These are phyloP conservation scores for Drosera capensis DNA, from an alignment of 148 eudicot species.

Conservation along the genomic window DNA sequence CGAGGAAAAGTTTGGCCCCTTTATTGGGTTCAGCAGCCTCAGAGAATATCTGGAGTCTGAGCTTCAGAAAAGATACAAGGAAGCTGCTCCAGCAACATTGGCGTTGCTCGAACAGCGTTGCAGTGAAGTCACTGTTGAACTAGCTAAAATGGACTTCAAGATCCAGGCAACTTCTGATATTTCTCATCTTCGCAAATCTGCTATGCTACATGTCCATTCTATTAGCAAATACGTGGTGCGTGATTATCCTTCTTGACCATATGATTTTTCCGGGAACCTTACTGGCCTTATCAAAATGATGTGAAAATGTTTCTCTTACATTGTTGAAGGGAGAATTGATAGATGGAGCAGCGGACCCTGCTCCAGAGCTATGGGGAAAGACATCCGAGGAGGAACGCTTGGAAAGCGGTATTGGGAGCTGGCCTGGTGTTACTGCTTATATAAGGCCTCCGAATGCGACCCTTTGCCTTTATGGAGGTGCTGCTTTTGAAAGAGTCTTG, in stretches of 20 bases:
- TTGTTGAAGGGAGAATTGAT: slow-evolving; percentile 61
- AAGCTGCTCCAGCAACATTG: slow-evolving; percentile 92
- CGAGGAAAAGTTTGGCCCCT: slow-evolving; percentile 74
- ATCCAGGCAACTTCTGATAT: slow-evolving; percentile 88
- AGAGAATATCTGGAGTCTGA: slow-evolving; percentile 80
- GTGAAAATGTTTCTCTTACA: slow-evolving; percentile 3
- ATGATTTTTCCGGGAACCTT: neutral
- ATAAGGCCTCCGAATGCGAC: slow-evolving; percentile 77
- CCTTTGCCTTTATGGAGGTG: slow-evolving; percentile 90
- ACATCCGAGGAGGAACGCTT: slow-evolving; percentile 77
- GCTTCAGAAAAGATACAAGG: slow-evolving; percentile 89
- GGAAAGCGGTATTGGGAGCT: slow-evolving; percentile 85
- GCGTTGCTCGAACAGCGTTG: slow-evolving; percentile 93
- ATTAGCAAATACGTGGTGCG: slow-evolving; percentile 75
- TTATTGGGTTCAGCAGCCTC: slow-evolving; percentile 70
- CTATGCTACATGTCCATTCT: slow-evolving; percentile 75
- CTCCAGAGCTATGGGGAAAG: slow-evolving; percentile 97
- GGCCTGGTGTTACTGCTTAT: slow-evolving; percentile 75
- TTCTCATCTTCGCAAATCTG: slow-evolving; percentile 76
- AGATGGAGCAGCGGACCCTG: slow-evolving; percentile 93
- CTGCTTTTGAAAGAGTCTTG: slow-evolving; percentile 93
- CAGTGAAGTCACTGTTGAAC: slow-evolving; percentile 57
- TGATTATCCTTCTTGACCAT: slow-evolving; percentile 7
- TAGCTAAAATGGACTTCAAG: slow-evolving; percentile 64
- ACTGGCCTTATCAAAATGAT: neutral